Conservation (phyloP, 306 rosid genomes). For the Glycine tomentella region DNA sequence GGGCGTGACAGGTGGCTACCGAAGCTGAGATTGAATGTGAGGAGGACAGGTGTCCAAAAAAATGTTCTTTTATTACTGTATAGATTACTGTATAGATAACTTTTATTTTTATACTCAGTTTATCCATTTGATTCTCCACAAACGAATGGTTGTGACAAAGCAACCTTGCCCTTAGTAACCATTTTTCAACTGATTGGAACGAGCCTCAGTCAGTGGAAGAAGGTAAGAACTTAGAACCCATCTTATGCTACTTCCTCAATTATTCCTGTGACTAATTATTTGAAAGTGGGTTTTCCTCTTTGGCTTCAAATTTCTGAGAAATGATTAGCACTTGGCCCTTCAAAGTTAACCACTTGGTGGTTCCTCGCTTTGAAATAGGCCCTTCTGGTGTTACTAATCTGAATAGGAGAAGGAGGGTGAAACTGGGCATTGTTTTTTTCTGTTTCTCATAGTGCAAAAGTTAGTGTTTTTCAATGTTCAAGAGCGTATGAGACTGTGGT, state of each 20-base stretch:
- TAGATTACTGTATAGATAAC: too few species aligned
- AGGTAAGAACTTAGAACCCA: conserved; percentile 49
- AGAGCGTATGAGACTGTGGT: conserved; percentile 43
- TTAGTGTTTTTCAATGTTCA: conserved; percentile 32
- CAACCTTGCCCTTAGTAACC: conserved; percentile 25
- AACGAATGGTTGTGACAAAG: conserved; percentile 51
- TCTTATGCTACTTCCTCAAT: conserved; percentile 29
- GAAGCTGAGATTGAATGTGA: too few species aligned
- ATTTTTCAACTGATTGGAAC: conserved; percentile 22
- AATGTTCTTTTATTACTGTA: too few species aligned
- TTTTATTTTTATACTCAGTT: not conserved
- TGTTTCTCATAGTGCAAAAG: not conserved
- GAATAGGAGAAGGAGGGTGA: conserved; percentile 52
- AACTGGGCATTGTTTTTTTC: conserved; percentile 50
- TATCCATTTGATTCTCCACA: conserved; percentile 34
- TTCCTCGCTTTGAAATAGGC: conserved; percentile 52
- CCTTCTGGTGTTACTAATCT: conserved; percentile 40
- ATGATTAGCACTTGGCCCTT: conserved; percentile 58
- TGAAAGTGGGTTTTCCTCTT: conserved; percentile 21
- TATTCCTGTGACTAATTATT: not conserved
- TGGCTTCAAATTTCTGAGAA: conserved; percentile 29
- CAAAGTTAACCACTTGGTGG: conserved; percentile 45
- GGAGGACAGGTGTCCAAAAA: too few species aligned
- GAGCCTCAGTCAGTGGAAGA: too few species aligned
- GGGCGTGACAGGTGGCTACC: too few species aligned